Evolutionary conservation across 345 rosid species (phyloP), one percentile per base, ranked within the genome.

Genomic region (Orychophragmus violaceus): DNA sequence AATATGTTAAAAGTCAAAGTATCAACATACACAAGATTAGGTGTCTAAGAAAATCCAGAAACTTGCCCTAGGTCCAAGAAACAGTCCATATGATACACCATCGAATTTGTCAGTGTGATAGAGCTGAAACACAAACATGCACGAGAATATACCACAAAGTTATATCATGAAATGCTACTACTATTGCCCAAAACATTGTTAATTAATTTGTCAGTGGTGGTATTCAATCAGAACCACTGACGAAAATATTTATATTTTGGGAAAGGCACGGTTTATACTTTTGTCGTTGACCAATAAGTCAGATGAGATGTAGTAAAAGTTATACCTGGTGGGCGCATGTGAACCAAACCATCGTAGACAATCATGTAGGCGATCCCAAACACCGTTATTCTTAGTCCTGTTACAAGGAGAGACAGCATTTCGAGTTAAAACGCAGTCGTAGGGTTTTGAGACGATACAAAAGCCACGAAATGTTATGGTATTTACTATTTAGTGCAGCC

Each of bases 351-450:
- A 30, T 93, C 98, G 67, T 93, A 97, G 42, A 93, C 90, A 71
- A 93, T 90, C 99, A 93, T 90, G 81, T 93, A 93, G n/a, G 99
- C 99, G 77, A 93, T 90, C 9, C 98, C 97, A 69, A 88, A 88
- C 79, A 93, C 79, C 2, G 98, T 93, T 23, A 93, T 93, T 45
- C 98, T 96, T 8, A 88, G 77, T 0, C 97, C 97, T 93, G 82
- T 21, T 9, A 30, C 8, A 1, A 16, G 14, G 59, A 27, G 22
- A 52, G 36, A n/a, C n/a, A 36, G 8, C 48, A 30, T 18, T 17
- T 36, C 7, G 37, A 37, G 17, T 6, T 0, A n/a, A 37, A 39
- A 39, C 44, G 44, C 44, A 39, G 44, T 13, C 44, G 18, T 18
- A 1, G 8, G 8, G 44, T 39, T 39, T 39, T 39, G 8, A 36